Evolutionary conservation across 306 rosid genomes (phyloP).

Genomic region (Quercus mongolica): DNA sequence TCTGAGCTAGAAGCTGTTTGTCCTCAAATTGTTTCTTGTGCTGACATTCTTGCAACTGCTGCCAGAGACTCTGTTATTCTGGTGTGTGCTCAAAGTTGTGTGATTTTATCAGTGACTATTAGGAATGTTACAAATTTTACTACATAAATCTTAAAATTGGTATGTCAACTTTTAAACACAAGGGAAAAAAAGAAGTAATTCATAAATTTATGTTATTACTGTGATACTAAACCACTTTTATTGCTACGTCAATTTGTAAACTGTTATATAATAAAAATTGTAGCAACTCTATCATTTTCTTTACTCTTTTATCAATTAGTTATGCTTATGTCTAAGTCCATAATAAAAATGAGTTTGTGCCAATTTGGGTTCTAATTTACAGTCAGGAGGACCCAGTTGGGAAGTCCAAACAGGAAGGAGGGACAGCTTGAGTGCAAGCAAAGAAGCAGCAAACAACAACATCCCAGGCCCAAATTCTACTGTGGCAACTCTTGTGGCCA

Average conservation of each 20-base stretch:
- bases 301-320: not conserved
- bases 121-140: too few relatives aligned
- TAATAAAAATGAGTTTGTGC: not conserved
- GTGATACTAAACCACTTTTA: too few relatives aligned
- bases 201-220: too few relatives aligned
- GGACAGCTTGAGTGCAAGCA: slow-evolving; percentile 64
- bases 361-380: not conserved
- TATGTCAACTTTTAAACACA: too few relatives aligned
- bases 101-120: not conserved
- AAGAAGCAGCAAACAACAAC: slow-evolving; percentile 60
- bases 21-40: slow-evolving; percentile 80
- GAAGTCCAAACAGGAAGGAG: slow-evolving; percentile 75
- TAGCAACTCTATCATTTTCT: too few relatives aligned
- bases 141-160: too few relatives aligned
- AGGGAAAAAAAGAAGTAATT: too few relatives aligned
- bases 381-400: slow-evolving; percentile 94
- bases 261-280: too few relatives aligned
- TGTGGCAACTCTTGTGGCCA: slow-evolving; percentile 47
- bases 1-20: slow-evolving; percentile 62
- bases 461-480: slow-evolving; percentile 83
- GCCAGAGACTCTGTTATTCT: slow-evolving; percentile 80
- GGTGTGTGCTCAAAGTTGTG: slow-evolving; percentile 35
- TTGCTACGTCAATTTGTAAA: too few relatives aligned
- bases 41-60: slow-evolving; percentile 73
- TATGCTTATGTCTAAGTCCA: not conserved